These are phyloP conservation scores for Rhizopogon rudus DNA, from an alignment of 768 basidiomycete species.

Conservation along the genomic window DNA sequence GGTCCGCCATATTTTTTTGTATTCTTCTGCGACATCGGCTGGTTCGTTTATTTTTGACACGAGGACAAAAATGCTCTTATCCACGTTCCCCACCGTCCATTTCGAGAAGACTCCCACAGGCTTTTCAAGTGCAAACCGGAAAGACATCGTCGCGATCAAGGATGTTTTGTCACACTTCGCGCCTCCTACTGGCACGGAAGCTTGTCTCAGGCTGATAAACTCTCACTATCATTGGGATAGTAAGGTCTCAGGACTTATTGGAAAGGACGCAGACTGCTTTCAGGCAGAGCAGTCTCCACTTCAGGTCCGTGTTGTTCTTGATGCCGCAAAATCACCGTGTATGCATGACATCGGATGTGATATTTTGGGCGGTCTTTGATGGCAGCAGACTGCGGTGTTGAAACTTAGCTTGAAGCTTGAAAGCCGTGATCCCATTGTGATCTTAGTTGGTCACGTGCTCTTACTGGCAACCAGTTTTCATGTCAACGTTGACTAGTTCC, in stretches of 20 bases:
- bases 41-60: neutral
- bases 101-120: neutral
- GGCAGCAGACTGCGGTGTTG: neutral
- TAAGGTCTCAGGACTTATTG: neutral
- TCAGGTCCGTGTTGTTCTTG: neutral
- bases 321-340: neutral
- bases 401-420: too few relatives aligned
- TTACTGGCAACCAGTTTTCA: neutral
- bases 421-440: too few relatives aligned
- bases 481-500: neutral
- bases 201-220: neutral
- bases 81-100: neutral
- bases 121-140: neutral
- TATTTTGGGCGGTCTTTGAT: neutral
- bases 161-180: neutral
- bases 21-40: neutral
- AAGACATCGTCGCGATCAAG: too few relatives aligned
- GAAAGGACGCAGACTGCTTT: neutral
- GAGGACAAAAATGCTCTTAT: neutral
- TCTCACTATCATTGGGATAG: neutral
- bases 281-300: neutral
- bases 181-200: neutral
- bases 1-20: neutral
- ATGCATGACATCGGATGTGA: neutral
- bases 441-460: conserved; percentile 4